Evolutionary conservation across 257 asterid species (phyloP).

Genomic region (Rhazya stricta): DNA sequence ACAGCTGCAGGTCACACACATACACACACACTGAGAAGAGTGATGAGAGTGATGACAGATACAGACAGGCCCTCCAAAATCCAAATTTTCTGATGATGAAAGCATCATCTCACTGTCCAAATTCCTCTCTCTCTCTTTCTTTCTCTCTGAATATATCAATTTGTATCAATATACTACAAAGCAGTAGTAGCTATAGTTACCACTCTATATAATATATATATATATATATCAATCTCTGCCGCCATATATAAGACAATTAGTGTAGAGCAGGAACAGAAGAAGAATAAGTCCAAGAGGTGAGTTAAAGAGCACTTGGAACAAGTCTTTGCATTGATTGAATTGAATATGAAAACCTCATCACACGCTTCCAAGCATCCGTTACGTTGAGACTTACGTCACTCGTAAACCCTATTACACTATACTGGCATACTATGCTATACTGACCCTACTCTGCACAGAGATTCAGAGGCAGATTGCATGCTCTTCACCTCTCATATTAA

Average conservation of each 20-base stretch:
- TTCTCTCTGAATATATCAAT: neutral
- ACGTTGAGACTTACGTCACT: conserved; percentile 36
- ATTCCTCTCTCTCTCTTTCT: neutral
- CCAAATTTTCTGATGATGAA: conserved; percentile 24
- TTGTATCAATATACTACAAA: neutral
- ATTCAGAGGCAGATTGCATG: conserved; percentile 28
- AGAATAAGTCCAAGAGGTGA: conserved; percentile 18
- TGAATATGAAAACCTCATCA: conserved; percentile 23
- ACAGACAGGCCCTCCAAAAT: neutral
- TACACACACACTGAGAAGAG: neutral
- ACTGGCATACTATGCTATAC: conserved; percentile 9
- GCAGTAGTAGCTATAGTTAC: neutral
- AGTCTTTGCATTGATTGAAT: conserved; percentile 1
- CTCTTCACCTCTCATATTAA: too few relatives aligned
- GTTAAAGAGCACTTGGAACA: neutral
- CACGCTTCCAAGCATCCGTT: conserved; percentile 58
- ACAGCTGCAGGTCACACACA: conserved; percentile 23
- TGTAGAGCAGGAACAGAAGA: neutral
- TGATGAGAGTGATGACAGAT: neutral
- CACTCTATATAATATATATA: too few relatives aligned
- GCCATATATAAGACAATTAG: conserved; percentile 11
- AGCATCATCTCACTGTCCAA: conserved; percentile 14
- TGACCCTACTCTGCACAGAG: conserved; percentile 19
- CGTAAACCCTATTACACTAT: conserved; percentile 2
- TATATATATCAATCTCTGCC: conserved; percentile 1